Conservation (phyloP, 352 stramenopile genomes). For the Phytopythium boreale region DNA sequence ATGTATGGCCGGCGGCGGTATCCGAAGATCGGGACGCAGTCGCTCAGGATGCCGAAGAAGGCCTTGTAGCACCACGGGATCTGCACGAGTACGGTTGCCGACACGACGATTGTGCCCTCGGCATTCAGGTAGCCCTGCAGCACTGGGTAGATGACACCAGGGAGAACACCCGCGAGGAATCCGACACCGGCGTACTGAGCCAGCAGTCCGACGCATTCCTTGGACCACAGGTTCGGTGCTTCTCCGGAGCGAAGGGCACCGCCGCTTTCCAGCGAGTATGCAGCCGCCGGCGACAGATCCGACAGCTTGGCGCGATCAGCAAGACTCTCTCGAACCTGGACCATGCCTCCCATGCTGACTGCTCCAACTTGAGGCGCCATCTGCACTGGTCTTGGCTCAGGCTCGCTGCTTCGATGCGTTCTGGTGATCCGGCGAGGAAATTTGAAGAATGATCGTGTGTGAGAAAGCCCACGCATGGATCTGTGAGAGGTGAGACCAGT, state of each 20-base stretch:
- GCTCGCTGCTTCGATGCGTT: neutral
- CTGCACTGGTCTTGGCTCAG: neutral
- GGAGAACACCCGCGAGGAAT: slow-evolving; percentile 33
- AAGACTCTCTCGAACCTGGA: neutral
- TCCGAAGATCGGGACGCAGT: slow-evolving; percentile 42
- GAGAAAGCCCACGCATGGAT: neutral
- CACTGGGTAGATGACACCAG: slow-evolving; percentile 42
- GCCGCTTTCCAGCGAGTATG: slow-evolving; percentile 12
- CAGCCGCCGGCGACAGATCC: neutral
- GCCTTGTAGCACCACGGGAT: slow-evolving; percentile 51
- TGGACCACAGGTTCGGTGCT: slow-evolving; percentile 27
- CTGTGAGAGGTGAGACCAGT: neutral
- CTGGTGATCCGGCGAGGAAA: slow-evolving; percentile 2
- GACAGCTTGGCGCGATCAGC: neutral
- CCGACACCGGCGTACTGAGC: slow-evolving; percentile 49
- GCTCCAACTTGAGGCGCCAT: neutral
- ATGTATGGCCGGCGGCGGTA: slow-evolving; percentile 46
- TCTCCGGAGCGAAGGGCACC: slow-evolving; percentile 34
- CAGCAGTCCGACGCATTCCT: slow-evolving; percentile 36
- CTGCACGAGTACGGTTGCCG: slow-evolving; percentile 38
- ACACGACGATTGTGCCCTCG: slow-evolving; percentile 39
- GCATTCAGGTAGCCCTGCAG: slow-evolving; percentile 48
- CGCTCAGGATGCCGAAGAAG: slow-evolving; percentile 42
- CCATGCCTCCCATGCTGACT: neutral
- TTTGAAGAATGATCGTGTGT: slow-evolving; percentile 5